These are phyloP conservation scores for Neodidymelliopsis sp. DNA, from an alignment of 2,329 filamentous ascomycete genomes.

Conservation along the genomic window DNA sequence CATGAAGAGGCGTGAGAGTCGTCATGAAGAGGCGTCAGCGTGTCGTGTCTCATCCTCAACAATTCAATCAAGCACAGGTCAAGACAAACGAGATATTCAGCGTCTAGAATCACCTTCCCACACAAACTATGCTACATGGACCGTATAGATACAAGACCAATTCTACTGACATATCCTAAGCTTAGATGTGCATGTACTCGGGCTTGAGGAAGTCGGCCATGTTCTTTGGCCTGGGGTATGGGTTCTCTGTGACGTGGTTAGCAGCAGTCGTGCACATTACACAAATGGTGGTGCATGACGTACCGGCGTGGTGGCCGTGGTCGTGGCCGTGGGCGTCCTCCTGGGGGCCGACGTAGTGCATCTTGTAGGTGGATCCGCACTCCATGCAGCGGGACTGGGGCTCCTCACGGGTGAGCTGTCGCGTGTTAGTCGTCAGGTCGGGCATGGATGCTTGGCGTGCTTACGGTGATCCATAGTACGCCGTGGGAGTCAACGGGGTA, in stretches of 20 bases:
- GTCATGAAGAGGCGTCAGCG: too few relatives aligned
- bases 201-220: constrained; percentile 96
- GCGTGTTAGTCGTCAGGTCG: constrained; percentile 7
- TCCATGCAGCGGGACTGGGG: constrained; percentile 95
- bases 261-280: background rate
- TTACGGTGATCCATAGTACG: constrained; percentile 88
- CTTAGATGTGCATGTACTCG: constrained; percentile 78
- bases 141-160: constrained; percentile 41
- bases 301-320: constrained; percentile 53
- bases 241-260: constrained; percentile 49
- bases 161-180: constrained; percentile 21
- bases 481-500: constrained; percentile 90
- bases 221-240: constrained; percentile 80
- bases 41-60: too few relatives aligned
- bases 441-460: constrained; percentile 37
- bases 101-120: constrained; percentile 29
- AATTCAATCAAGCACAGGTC: too few relatives aligned
- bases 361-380: constrained; percentile 96
- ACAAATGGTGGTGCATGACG: background rate
- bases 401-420: constrained; percentile 82
- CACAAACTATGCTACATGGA: constrained; percentile 47
- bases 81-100: constrained; percentile 6
- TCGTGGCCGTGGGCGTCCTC: constrained; percentile 73
- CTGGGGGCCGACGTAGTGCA: constrained; percentile 90
- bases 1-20: too few relatives aligned